Base-by-base conservation (phyloP, 305 asterid species). In the Rubia occidens region DNA sequence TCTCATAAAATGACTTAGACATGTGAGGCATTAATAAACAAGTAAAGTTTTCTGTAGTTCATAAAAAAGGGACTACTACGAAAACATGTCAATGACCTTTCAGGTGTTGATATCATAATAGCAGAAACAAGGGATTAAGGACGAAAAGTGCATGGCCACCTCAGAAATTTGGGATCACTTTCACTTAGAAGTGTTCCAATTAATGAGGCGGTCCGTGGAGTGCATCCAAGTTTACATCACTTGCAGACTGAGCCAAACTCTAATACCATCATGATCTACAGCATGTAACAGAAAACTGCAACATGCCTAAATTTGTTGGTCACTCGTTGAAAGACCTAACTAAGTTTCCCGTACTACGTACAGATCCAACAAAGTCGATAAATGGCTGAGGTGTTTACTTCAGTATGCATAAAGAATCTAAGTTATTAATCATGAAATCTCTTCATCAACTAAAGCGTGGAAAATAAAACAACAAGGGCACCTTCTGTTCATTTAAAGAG, bases 371-470 rank as follows among this genome's bases (percentile, higher is more conserved):
- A 13, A 24, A 21, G 58, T 43, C n/a, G 42, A 47, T 37, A 47
- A 32, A 51, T n/a, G 45, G 44, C 21, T 14, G 37, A 53, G 6
- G 24, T 29, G 49, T 9, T n/a, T 10, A 26, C 21, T 7, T 66
- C 43, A 18, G 8, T 2, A 47, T 10, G 61, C 60, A 58, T 39
- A 26, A 66, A 18, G 49, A 55, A 60, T 68, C 49, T 6, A 11
- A 49, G 4, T 32, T 10, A 47, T 15, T 18, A 3, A 21, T 8
- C 35, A 14, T 37, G 63, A 14, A 43, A 37, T 24, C 69, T n/a
- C 40, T 45, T 7, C 66, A 39, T 40, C 67, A 64, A 49, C 49
- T 63, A 63, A 44, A 69, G n/a, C n/a, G 35, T 11, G n/a, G 20
- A 45, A 42, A 26, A 4, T n/a, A 43, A 43, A 43, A 43, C 3